These are phyloP conservation scores for Hanseniaspora occidentalis DNA, from an alignment of 805 yeast species.

Conservation along the genomic window DNA sequence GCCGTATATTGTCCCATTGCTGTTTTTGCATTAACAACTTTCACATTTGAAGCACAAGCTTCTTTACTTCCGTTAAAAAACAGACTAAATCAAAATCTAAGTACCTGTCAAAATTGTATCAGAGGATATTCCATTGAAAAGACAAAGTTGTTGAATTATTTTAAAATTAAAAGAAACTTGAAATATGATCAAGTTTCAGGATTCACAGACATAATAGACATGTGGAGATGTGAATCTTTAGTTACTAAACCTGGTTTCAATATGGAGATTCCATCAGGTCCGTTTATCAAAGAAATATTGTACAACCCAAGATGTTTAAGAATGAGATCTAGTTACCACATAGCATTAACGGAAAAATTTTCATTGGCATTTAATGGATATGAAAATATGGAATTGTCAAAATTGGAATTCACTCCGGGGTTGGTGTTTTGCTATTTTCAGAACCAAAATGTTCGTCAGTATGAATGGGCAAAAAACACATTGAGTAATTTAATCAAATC, in stretches of 20 bases:
- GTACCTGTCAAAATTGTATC: slow-evolving; percentile 42
- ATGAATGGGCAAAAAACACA: neutral
- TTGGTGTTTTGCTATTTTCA: neutral
- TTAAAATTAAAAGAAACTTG: slow-evolving; percentile 37
- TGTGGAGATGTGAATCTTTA: slow-evolving; percentile 23
- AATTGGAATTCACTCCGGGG: neutral
- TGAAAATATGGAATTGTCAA: neutral
- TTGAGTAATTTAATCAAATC: neutral
- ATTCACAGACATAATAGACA: slow-evolving; percentile 24
- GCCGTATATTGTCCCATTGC: slow-evolving; percentile 34
- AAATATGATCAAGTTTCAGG: slow-evolving; percentile 29
- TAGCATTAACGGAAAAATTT: neutral
- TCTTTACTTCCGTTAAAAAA: slow-evolving; percentile 33
- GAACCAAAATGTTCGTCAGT: neutral
- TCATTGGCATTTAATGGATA: neutral
- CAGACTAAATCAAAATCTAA: slow-evolving; percentile 28
- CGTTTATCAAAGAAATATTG: neutral
- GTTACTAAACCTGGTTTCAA: neutral
- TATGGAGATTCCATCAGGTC: no score
- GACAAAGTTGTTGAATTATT: slow-evolving; percentile 37
- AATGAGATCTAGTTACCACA: neutral
- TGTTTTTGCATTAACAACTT: slow-evolving; percentile 46
- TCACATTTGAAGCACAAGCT: slow-evolving; percentile 31
- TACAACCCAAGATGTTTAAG: neutral
- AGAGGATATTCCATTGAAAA: slow-evolving; percentile 40